A percentile compares a stretch with the other conserved stretches of the same genome.
Evolutionary conservation across 768 basidiomycete genomes (phyloP).

Genomic region (Hygrophorus russula): DNA sequence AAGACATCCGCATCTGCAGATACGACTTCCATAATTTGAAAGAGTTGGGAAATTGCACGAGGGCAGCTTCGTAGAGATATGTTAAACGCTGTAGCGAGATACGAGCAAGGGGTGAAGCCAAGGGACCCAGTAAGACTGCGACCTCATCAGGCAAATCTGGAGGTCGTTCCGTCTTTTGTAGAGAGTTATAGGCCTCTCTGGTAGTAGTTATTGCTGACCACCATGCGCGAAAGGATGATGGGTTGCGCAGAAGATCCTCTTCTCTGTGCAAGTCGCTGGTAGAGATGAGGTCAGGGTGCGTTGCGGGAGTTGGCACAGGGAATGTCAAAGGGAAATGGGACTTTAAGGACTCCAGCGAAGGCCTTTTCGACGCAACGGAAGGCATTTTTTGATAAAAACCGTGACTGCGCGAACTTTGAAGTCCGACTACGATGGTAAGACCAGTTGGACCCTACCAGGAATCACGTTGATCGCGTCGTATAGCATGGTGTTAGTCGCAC

Average conservation of each 20-base stretch:
- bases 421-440: conserved; percentile 14
- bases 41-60: conserved; percentile 75
- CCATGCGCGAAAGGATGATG: conserved; percentile 88
- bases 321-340: conserved; percentile 73
- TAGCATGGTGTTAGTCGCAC: conserved; percentile 67
- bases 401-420: conserved; percentile 1
- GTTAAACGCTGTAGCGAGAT: conserved; percentile 74
- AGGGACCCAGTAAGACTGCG: conserved; percentile 59
- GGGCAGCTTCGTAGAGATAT: conserved; percentile 90
- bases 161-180: conserved; percentile 45
- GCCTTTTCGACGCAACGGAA: conserved; percentile 37
- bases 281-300: conserved; percentile 65
- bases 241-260: conserved; percentile 89
- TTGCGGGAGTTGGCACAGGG: conserved; percentile 73
- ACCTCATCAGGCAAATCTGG: conserved; percentile 38
- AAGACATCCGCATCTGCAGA: conserved; percentile 69
- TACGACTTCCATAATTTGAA: conserved; percentile 98
- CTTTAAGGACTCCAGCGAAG: conserved; percentile 31
- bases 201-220: conserved; percentile 75
- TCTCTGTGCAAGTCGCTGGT: conserved; percentile 75
- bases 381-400: conserved; percentile 32
- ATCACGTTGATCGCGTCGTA: conserved; percentile 1
- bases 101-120: conserved; percentile 63
- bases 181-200: conserved; percentile 49
- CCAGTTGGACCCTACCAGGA: neutral